These are phyloP conservation scores for Volutella citrinella DNA, from an alignment of 2,329 filamentous ascomycete genomes.

Conservation along the genomic window DNA sequence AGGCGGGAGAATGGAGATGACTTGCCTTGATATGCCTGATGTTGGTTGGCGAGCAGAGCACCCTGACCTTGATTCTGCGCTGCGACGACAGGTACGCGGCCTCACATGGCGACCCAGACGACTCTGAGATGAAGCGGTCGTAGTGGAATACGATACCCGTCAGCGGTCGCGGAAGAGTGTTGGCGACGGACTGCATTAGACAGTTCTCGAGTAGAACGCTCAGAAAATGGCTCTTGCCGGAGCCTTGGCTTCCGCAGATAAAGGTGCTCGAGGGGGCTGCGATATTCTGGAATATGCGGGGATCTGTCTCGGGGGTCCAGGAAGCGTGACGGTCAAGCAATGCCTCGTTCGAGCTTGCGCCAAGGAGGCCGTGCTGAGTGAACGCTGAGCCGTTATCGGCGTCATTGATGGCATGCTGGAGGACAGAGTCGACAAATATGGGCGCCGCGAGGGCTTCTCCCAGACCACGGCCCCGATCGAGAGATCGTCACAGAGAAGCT, in stretches of 20 bases:
- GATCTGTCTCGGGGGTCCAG: no score
- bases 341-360: no score
- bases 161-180: conserved; percentile 47
- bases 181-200: conserved; percentile 43
- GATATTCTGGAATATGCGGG: conserved; percentile 44
- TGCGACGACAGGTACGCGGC: conserved; percentile 52
- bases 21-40: conserved; percentile 35
- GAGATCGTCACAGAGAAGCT: no score
- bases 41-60: conserved; percentile 55
- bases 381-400: no score
- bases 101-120: conserved; percentile 53
- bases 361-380: no score
- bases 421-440: no score
- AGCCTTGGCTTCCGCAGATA: conserved; percentile 63
- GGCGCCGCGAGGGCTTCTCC: no score
- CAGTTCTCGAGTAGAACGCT: conserved; percentile 57
- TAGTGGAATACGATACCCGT: conserved; percentile 65
- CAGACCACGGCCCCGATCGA: no score
- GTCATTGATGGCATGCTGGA: no score
- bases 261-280: conserved; percentile 55
- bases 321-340: no score
- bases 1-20: neutral
- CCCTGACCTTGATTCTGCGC: conserved; percentile 42
- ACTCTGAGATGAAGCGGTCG: conserved; percentile 51
- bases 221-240: conserved; percentile 61